Base-by-base conservation (phyloP, 257 asterid genomes). In the Ocimum tenuiflorum region DNA sequence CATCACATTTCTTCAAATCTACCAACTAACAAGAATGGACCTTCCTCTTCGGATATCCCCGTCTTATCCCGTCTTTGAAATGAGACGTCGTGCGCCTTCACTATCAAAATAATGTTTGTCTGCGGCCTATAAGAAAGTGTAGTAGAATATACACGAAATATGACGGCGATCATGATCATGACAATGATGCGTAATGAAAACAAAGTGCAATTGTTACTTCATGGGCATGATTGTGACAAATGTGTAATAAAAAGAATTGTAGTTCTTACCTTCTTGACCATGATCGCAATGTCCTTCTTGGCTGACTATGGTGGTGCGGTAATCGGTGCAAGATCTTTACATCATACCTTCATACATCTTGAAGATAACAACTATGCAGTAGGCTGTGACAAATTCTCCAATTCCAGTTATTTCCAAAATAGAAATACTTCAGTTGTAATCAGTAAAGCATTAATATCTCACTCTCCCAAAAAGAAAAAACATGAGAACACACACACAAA, bases 1-100 rank as follows among this genome's bases (percentile, higher is more conserved):
- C 76, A 64, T 73, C 78, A 68, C 38, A 50, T 67, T 63, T 38
- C 31, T 35, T 55, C 42, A 47, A 72, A 42, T 63, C 67, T 42
- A 72, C 46, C 66, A 29, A n/a, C 69, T 15, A 55, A 27, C 62
- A 18, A 51, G 20, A 50, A 33, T 13, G 1, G n/a, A 50, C 63
- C 54, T 71, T 57, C 66, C 42, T 15, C 65, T 54, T 31, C 29
- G 3, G 70, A 50, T 20, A 35, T 68, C 49, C 17, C 53, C 31
- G 15, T 43, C 65, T 71, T 57, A 61, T 39, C 17, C 53, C 31
- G 15, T 43, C 65, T 71, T 57, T 72, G 49, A 27, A 43, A 55
- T 11, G 46, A 42, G 69, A n/a, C 49, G 14, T 1, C 6, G 18
- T 33, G 60, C 51, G 14, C 3, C 53, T 63, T 20, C 60, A 55